These are phyloP conservation scores for Penicillium verhagenii DNA, from an alignment of 495 filamentous ascomycete species.

Conservation along the genomic window DNA sequence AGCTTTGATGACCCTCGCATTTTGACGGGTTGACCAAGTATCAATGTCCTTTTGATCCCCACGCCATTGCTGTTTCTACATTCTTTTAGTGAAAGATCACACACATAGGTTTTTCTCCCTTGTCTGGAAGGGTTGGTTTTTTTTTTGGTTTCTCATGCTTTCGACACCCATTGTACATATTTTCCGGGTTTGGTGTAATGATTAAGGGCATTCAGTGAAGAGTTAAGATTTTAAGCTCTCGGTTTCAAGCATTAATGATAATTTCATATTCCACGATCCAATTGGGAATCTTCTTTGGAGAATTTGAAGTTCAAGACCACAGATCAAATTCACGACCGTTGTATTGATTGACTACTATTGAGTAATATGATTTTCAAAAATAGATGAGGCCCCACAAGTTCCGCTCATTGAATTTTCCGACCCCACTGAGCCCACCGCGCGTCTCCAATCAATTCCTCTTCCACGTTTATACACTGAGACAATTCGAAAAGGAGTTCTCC, in stretches of 20 bases:
- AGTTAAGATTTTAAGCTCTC: background rate
- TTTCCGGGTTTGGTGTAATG: background rate
- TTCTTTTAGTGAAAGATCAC: too few species aligned
- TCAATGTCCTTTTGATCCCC: too few species aligned
- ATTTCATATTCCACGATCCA: too few species aligned
- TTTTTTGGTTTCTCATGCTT: background rate
- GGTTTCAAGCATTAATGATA: background rate
- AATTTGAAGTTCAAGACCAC: too few species aligned
- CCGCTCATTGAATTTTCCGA: background rate
- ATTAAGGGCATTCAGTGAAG: background rate
- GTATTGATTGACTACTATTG: too few species aligned
- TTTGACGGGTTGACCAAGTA: background rate
- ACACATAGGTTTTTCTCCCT: too few species aligned
- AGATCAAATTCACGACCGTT: too few species aligned
- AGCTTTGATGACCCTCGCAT: background rate
- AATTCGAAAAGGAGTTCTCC: too few species aligned
- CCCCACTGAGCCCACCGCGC: background rate
- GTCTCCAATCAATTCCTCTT: background rate
- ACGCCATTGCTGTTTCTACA: too few species aligned
- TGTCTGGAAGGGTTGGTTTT: background rate
- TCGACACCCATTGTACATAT: conserved; percentile 5
- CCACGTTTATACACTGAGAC: background rate
- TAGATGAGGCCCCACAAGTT: background rate
- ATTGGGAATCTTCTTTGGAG: too few species aligned
- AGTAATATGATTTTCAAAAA: too few species aligned